Percentiles rank a stretch among this genome's conserved stretches.
Evolutionary conservation across 208 protist genomes (phyloP).

Genomic region (Crithidia acanthocephali): DNA sequence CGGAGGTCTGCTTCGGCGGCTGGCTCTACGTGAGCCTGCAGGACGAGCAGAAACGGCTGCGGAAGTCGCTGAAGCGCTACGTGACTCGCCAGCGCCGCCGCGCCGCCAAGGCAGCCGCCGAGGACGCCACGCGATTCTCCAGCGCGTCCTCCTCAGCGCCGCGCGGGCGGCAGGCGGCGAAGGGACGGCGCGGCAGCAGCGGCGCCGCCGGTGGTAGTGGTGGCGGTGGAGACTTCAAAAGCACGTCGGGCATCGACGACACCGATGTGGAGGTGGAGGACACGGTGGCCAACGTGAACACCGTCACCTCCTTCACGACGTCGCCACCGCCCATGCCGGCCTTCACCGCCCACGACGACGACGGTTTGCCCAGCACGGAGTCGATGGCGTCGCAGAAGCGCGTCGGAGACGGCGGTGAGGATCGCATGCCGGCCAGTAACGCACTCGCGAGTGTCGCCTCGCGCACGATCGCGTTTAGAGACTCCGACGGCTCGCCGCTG

Average conservation of each 20-base stretch:
- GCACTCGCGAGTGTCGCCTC: neutral
- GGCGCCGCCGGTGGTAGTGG: neutral
- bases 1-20: slow-evolving; percentile 65
- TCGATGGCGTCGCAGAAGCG: slow-evolving; percentile 1
- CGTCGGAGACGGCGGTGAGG: slow-evolving; percentile 1
- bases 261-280: slow-evolving; percentile 4
- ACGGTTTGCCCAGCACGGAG: neutral
- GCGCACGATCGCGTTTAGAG: neutral
- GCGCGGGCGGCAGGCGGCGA: slow-evolving; percentile 1
- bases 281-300: neutral
- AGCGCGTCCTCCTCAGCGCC: slow-evolving; percentile 16
- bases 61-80: slow-evolving; percentile 37
- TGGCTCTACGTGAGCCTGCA: slow-evolving; percentile 68
- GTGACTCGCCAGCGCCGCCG: slow-evolving; percentile 12
- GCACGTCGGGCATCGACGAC: neutral
- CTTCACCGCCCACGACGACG: neutral
- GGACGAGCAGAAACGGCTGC: slow-evolving; percentile 64
- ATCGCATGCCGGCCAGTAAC: neutral
- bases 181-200: neutral
- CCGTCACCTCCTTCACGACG: neutral
- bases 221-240: neutral
- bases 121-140: slow-evolving; percentile 36
- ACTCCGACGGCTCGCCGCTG: neutral
- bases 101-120: slow-evolving; percentile 10
- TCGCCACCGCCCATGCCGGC: neutral